phyloP scores from a whole-genome alignment of 257 asterid genomes.

The Jacaranda mimosifolia region DNA sequence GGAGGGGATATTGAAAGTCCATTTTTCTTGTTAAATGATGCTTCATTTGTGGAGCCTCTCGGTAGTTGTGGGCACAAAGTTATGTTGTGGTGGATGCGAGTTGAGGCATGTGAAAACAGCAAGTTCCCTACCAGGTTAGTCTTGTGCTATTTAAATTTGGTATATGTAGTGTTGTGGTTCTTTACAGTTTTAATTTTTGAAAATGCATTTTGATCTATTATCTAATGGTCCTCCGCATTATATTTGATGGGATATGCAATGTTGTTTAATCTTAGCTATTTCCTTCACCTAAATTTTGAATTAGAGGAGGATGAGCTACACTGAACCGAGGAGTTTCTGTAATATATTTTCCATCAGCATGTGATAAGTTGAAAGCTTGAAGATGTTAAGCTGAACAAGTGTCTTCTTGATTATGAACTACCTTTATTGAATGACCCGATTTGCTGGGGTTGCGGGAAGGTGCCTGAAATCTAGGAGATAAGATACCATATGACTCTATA shows the following conservation, averaged over 20 bases:
- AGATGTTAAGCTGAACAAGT: background rate
- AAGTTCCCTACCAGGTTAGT: constrained; percentile 96
- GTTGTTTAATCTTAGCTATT: constrained; percentile 11
- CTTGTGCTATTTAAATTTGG: constrained; percentile 22
- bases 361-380: background rate
- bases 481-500: background rate
- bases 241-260: background rate
- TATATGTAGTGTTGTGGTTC: constrained; percentile 9
- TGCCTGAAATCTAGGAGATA: background rate
- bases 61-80: constrained; percentile 92
- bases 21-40: constrained; percentile 69
- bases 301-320: background rate
- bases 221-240: background rate
- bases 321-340: constrained; percentile 6
- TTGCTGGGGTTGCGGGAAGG: background rate
- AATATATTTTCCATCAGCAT: background rate
- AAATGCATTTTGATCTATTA: constrained; percentile 18
- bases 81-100: constrained; percentile 97
- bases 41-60: constrained; percentile 87
- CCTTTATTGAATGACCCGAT: background rate
- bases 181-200: constrained; percentile 2
- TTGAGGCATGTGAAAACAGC: constrained; percentile 97
- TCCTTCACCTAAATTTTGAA: constrained; percentile 5
- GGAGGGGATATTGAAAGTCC: constrained; percentile 79
- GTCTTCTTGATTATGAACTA: background rate